phyloP scores from a whole-genome alignment of 2,329 filamentous ascomycete genomes.

The Reticulascus tulasneorum region DNA sequence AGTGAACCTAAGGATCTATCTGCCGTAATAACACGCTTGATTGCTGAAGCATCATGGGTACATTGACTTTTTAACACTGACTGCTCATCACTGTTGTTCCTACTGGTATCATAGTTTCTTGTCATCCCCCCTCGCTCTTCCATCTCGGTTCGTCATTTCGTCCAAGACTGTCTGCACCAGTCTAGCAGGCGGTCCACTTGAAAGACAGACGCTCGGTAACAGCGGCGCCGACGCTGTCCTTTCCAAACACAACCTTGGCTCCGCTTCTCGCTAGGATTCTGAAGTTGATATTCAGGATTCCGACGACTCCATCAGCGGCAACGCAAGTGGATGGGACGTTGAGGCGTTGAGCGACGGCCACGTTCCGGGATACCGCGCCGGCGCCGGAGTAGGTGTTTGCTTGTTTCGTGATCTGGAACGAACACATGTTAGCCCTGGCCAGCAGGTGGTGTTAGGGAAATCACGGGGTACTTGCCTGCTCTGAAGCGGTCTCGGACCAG shows the following conservation, averaged over 20 bases:
- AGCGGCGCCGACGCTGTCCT: conserved; percentile 1
- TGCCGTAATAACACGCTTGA: too few relatives aligned
- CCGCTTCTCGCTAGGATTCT: conserved; percentile 12
- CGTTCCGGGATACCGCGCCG: conserved; percentile 3
- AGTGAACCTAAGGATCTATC: too few relatives aligned
- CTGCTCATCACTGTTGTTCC: too few relatives aligned
- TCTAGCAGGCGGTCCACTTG: conserved; percentile 9
- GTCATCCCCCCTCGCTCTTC: too few relatives aligned
- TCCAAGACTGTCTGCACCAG: too few relatives aligned
- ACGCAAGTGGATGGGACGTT: conserved; percentile 10
- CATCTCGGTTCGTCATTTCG: too few relatives aligned
- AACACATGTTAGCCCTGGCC: background rate
- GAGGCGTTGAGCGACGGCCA: conserved; percentile 9
- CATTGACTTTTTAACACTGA: too few relatives aligned
- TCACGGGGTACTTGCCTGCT: conserved; percentile 3
- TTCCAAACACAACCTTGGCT: conserved; percentile 6
- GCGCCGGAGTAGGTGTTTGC: conserved; percentile 5
- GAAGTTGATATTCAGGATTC: conserved; percentile 15
- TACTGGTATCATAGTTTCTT: too few relatives aligned
- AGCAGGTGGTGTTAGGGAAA: background rate
- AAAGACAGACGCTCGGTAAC: conserved; percentile 10
- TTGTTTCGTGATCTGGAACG: conserved; percentile 4
- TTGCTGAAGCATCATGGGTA: too few relatives aligned
- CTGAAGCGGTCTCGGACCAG: conserved; percentile 10
- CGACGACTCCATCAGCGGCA: conserved; percentile 8